Percentiles rank a stretch among this genome's conserved stretches.
Evolutionary conservation across 1,139 yeast genomes (phyloP).

Genomic region (Saccharomycopsis phalli): DNA sequence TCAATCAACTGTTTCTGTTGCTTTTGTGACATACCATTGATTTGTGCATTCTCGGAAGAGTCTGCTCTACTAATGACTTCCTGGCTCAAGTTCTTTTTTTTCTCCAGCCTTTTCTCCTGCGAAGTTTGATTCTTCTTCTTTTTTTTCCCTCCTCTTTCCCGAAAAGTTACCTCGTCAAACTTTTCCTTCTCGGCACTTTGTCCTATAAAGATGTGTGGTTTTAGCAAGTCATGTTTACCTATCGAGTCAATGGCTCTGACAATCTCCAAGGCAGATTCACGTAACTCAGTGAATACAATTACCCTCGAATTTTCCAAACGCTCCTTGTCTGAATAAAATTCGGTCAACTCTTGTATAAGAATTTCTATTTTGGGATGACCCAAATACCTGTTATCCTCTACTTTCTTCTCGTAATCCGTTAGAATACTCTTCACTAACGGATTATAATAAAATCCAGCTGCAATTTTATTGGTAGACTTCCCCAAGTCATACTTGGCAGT

Average conservation of each 20-base stretch:
- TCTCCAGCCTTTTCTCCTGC: constrained; percentile 26
- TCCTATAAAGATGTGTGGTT: constrained; percentile 88
- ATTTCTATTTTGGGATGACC: constrained; percentile 75
- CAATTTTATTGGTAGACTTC: constrained; percentile 44
- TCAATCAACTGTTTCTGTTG: constrained; percentile 64
- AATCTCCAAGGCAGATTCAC: constrained; percentile 86
- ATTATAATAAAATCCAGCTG: constrained; percentile 51
- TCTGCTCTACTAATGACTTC: constrained; percentile 31
- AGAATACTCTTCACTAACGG: constrained; percentile 39
- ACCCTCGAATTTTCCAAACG: constrained; percentile 43
- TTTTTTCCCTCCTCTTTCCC: constrained; percentile 35
- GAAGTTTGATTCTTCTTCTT: constrained; percentile 28
- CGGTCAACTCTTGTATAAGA: constrained; percentile 46
- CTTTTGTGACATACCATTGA: constrained; percentile 56
- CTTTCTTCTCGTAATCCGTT: constrained; percentile 35
- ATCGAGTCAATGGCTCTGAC: constrained; percentile 52
- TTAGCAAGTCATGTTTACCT: constrained; percentile 33
- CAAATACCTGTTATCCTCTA: constrained; percentile 34
- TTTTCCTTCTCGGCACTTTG: constrained; percentile 59
- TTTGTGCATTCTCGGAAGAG: constrained; percentile 36
- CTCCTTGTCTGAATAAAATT: constrained; percentile 42
- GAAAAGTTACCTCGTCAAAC: constrained; percentile 45
- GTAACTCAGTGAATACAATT: constrained; percentile 76
- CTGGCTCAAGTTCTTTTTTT: constrained; percentile 24
- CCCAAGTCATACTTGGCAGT: constrained; percentile 43